phyloP scores from a whole-genome alignment of 2,329 filamentous ascomycete genomes.

The Didymellaceae sp. region DNA sequence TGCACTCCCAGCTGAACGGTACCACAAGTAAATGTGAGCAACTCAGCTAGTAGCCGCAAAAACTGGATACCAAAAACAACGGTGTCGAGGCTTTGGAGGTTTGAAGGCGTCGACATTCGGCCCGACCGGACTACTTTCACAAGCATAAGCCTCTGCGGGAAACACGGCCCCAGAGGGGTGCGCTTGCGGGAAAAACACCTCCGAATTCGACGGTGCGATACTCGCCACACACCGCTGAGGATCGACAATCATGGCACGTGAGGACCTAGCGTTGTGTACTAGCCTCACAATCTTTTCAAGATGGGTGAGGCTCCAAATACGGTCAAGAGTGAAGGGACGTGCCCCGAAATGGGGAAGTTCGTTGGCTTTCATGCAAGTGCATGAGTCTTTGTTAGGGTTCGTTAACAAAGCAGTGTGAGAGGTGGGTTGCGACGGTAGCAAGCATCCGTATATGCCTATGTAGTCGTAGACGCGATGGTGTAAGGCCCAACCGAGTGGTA shows the following conservation, averaged over 20 bases:
- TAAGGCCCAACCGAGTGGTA: conserved; percentile 3
- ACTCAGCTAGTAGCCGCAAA: conserved; percentile 3
- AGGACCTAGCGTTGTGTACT: neutral
- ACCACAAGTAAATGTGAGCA: neutral
- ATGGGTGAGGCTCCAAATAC: neutral
- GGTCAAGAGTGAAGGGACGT: conserved; percentile 5
- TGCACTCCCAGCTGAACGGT: conserved; percentile 7
- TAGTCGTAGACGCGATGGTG: neutral
- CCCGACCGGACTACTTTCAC: conserved; percentile 1
- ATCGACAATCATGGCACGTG: conserved; percentile 13
- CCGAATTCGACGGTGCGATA: conserved; percentile 10
- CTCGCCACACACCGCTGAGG: conserved; percentile 20
- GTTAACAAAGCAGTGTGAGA: neutral
- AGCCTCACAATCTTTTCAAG: conserved; percentile 4
- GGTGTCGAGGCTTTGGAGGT: conserved; percentile 11
- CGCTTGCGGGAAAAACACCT: conserved; percentile 14
- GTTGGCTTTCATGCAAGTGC: conserved; percentile 13
- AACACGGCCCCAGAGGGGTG: conserved; percentile 5
- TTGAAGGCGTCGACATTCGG: conserved; percentile 6
- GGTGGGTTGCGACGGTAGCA: neutral
- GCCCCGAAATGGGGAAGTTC: neutral
- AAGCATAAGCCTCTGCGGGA: conserved; percentile 10
- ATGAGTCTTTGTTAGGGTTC: conserved; percentile 2
- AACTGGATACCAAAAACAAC: conserved; percentile 1
- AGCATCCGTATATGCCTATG: neutral